Conservation (phyloP, 1,284 basidiomycete genomes). For the Caloboletus firmus region DNA sequence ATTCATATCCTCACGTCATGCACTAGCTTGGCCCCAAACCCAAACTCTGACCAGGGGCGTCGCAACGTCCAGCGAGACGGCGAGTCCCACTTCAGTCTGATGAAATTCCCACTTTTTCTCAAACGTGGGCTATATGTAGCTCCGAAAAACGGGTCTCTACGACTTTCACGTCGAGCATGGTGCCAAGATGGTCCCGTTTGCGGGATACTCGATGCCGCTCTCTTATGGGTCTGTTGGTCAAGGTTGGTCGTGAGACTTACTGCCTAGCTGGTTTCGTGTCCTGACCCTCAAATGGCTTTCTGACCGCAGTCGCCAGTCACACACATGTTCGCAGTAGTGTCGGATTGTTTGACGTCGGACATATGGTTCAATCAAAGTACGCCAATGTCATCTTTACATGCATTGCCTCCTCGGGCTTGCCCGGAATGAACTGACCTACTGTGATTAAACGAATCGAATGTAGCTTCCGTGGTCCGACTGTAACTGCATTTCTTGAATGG, state of each 20-base stretch:
- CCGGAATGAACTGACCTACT: background rate
- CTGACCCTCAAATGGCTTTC: slow-evolving; percentile 4
- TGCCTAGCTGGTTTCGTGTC: slow-evolving; percentile 11
- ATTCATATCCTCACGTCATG: background rate
- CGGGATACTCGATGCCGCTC: slow-evolving; percentile 94
- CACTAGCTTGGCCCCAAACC: background rate
- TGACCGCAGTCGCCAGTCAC: slow-evolving; percentile 78
- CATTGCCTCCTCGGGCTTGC: background rate
- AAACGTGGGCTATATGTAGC: slow-evolving; percentile 7
- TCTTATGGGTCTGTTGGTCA: slow-evolving; percentile 83
- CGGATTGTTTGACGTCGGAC: slow-evolving; percentile 96
- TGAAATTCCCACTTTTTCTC: slow-evolving; percentile 2
- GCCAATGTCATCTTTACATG: slow-evolving; percentile 2
- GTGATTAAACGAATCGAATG: background rate
- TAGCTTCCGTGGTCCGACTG: slow-evolving; percentile 69
- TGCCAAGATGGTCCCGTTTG: slow-evolving; percentile 97
- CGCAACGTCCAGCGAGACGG: slow-evolving; percentile 24
- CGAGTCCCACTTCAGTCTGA: slow-evolving; percentile 1
- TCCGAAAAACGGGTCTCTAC: slow-evolving; percentile 72
- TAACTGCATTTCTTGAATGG: slow-evolving; percentile 80
- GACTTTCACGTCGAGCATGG: slow-evolving; percentile 86
- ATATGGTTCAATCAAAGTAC: slow-evolving; percentile 92
- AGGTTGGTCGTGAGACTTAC: slow-evolving; percentile 46
- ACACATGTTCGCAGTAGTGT: slow-evolving; percentile 83
- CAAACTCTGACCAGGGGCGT: slow-evolving; percentile 10